Base-by-base conservation (phyloP, 495 filamentous ascomycete genomes). In the Aspergillus wentii region DNA sequence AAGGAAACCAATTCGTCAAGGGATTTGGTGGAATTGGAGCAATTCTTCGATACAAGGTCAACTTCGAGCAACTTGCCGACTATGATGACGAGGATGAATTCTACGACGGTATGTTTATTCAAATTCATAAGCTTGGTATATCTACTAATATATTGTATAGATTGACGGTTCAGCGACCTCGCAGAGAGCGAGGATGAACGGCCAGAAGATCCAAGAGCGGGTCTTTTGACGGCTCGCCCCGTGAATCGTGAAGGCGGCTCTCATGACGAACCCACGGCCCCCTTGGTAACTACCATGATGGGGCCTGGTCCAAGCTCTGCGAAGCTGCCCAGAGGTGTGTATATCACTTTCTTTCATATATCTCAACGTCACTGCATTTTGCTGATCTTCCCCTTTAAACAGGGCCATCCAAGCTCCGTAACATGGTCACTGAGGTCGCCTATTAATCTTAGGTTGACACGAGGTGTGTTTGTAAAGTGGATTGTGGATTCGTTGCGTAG, bases 1-100 rank as follows among this genome's bases (percentile, higher is more conserved):
- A 98, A 64, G 92, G 92, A 56, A 98, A 98, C 67, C 92, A 98
- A 71, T 98, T 98, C 70, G 92, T 98, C 52, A 96, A 95, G 69
- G 92, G 92, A 38, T 98, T 98, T 56, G 92, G 92, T 81, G 92
- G 92, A 53, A 94, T 98, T 49, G 92, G 92, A 41, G 91, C 91
- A 31, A 82, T 98, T 51, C 81, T 98, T 57, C 86, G 92, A 44
- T 98, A 98, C 80, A 97, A 96, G 72, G 86, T 98, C 72, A 98
- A 98, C 73, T 98, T 98, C 72, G 92, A 98, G 69, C 94, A 98
- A 64, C 78, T 98, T 61, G 86, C 85, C 53, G 94, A 98, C 65
- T 78, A 82, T 51, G 82, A 86, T 64, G 91, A 95, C 65, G 92
- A 98, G 65, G 92, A 97, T 72, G 90, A 97, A 56, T 96, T 95